These are phyloP conservation scores for Priceomyces carsonii DNA, from an alignment of 805 yeast species.

Conservation along the genomic window DNA sequence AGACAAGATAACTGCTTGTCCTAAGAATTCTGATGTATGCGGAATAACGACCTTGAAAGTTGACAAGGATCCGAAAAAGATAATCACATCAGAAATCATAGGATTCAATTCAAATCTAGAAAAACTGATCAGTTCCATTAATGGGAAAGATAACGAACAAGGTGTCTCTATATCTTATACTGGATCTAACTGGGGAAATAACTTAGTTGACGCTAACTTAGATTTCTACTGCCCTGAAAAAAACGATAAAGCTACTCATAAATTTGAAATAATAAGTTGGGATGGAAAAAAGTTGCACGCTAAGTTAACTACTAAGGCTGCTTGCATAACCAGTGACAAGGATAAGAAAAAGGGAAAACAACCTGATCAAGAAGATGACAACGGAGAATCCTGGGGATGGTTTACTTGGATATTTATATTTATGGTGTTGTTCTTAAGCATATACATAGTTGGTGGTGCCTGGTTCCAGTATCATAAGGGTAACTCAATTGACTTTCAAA, in stretches of 20 bases:
- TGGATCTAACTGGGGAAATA: slow-evolving; percentile 73
- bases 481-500: slow-evolving; percentile 70
- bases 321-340: slow-evolving; percentile 37
- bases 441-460: slow-evolving; percentile 71
- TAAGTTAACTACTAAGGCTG: slow-evolving; percentile 35
- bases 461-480: slow-evolving; percentile 76
- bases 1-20: slow-evolving; percentile 54
- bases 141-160: slow-evolving; percentile 25
- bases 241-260: slow-evolving; percentile 17
- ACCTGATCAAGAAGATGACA: slow-evolving; percentile 20
- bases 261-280: slow-evolving; percentile 36
- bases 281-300: slow-evolving; percentile 31
- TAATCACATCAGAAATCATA: slow-evolving; percentile 60
- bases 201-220: slow-evolving; percentile 47
- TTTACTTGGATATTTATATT: slow-evolving; percentile 80
- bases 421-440: slow-evolving; percentile 65
- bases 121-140: slow-evolving; percentile 23
- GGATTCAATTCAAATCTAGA: slow-evolving; percentile 50
- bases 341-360: slow-evolving; percentile 28
- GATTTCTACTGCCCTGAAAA: slow-evolving; percentile 46
- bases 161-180: slow-evolving; percentile 42
- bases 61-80: slow-evolving; percentile 42
- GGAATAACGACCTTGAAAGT: slow-evolving; percentile 61
- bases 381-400: slow-evolving; percentile 70
- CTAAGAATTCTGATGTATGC: slow-evolving; percentile 73